These are phyloP conservation scores for Leishmania lainsoni DNA, from an alignment of 208 protist genomes.

Conservation along the genomic window DNA sequence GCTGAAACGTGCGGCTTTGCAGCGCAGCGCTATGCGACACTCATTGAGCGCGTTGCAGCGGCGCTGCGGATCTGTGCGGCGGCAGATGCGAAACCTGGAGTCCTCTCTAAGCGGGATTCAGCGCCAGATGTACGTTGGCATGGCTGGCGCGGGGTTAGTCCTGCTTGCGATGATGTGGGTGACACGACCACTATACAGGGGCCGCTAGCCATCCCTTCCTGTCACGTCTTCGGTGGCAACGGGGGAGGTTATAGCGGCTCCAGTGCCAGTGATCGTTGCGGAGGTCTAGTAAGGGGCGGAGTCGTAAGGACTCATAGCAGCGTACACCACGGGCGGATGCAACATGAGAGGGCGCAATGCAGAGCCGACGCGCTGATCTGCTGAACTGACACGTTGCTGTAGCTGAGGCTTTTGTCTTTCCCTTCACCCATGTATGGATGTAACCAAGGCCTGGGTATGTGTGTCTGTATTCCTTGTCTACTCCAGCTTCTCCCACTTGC, in stretches of 20 bases:
- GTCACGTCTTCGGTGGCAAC: neutral
- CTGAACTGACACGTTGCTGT: neutral
- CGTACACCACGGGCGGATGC: neutral
- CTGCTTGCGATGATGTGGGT: slow-evolving; percentile 24
- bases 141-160: slow-evolving; percentile 16
- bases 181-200: slow-evolving; percentile 11
- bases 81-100: slow-evolving; percentile 19
- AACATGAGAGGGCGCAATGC: neutral
- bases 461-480: neutral
- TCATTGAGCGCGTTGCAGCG: slow-evolving; percentile 13
- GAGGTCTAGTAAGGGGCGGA: neutral
- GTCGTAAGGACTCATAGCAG: neutral
- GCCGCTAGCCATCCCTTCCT: neutral
- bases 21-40: slow-evolving; percentile 18
- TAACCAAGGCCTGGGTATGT: neutral
- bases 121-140: slow-evolving; percentile 19
- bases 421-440: neutral
- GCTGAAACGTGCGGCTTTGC: slow-evolving; percentile 19
- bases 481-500: neutral
- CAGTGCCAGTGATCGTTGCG: neutral
- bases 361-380: neutral
- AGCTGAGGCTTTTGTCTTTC: neutral
- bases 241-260: neutral
- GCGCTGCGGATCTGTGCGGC: slow-evolving; percentile 17
- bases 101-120: slow-evolving; percentile 17